A percentile compares a stretch with the other conserved stretches of the same genome.
phyloP scores from a whole-genome alignment of 495 filamentous ascomycete species.

The Aspergillus coremiiformis region DNA sequence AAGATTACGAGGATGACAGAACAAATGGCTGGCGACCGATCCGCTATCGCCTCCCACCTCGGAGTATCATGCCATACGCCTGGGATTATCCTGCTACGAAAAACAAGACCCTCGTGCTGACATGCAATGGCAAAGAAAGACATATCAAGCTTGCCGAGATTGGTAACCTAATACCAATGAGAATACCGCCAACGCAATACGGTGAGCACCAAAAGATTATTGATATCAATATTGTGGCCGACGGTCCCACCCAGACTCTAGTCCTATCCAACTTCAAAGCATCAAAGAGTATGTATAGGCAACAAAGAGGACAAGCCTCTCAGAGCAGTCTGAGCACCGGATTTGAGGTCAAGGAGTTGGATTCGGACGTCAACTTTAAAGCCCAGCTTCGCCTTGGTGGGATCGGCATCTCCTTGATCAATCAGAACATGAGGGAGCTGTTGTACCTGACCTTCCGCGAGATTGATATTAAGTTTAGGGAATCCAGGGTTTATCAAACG shows the following conservation, averaged over 20 bases:
- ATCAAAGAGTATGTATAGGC: slow-evolving; percentile 91
- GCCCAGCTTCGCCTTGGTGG: slow-evolving; percentile 82
- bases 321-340: slow-evolving; percentile 54
- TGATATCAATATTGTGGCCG: slow-evolving; percentile 90
- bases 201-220: slow-evolving; percentile 68
- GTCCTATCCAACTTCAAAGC: slow-evolving; percentile 90
- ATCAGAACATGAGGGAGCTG: slow-evolving; percentile 82
- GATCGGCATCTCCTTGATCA: slow-evolving; percentile 89
- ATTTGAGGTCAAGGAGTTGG: slow-evolving; percentile 89
- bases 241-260: slow-evolving; percentile 90
- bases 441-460: slow-evolving; percentile 92
- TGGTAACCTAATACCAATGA: slow-evolving; percentile 88
- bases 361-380: slow-evolving; percentile 79
- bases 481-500: slow-evolving; percentile 89
- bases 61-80: slow-evolving; percentile 98
- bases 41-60: slow-evolving; percentile 82
- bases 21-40: slow-evolving; percentile 80
- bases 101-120: slow-evolving; percentile 82
- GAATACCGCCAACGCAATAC: slow-evolving; percentile 53
- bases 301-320: slow-evolving; percentile 54
- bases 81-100: slow-evolving; percentile 99
- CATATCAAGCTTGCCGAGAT: slow-evolving; percentile 94
- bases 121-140: slow-evolving; percentile 68
- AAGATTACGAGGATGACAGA: slow-evolving; percentile 75
- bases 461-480: slow-evolving; percentile 81